A percentile compares a stretch with the other conserved stretches of the same genome.
Conservation (phyloP, 192 early-diverging fungal species). For the Mortierella hygrophila region DNA sequence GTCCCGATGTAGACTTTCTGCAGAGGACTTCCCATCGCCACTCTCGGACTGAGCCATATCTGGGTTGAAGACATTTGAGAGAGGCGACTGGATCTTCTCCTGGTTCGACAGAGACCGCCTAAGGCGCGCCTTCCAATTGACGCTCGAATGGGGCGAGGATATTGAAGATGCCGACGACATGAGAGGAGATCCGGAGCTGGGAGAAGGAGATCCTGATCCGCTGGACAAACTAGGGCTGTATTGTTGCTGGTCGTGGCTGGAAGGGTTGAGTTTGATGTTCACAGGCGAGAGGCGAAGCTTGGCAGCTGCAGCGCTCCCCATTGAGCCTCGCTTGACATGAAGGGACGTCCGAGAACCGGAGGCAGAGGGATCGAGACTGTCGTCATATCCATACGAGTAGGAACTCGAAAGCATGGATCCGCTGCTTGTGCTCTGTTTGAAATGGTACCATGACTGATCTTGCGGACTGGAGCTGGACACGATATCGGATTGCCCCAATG, state of each 20-base stretch:
- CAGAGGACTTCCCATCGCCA: constrained; percentile 37
- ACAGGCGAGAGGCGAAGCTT: constrained; percentile 42
- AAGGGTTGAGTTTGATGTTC: constrained; percentile 40
- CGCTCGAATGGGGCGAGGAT: constrained; percentile 44
- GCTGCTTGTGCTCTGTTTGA: constrained; percentile 37
- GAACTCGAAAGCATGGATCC: constrained; percentile 34
- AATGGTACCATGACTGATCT: constrained; percentile 33
- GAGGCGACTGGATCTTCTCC: constrained; percentile 48
- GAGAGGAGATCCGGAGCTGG: constrained; percentile 47
- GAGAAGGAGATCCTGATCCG: constrained; percentile 46
- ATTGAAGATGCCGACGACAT: constrained; percentile 43
- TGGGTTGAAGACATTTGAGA: constrained; percentile 54
- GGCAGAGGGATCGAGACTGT: constrained; percentile 5
- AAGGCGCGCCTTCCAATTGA: constrained; percentile 46
- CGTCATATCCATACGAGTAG: constrained; percentile 33
- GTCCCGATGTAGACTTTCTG: constrained; percentile 12
- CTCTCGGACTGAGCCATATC: constrained; percentile 36
- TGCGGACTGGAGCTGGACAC: not conserved
- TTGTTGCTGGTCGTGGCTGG: constrained; percentile 28
- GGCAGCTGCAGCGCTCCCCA: constrained; percentile 25
- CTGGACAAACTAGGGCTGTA: constrained; percentile 51
- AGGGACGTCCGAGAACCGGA: constrained; percentile 19
- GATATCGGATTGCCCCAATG: not conserved
- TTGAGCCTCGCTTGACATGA: constrained; percentile 38
- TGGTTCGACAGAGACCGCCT: constrained; percentile 46